Base-by-base conservation (phyloP, 1,139 yeast genomes). In the Yamadazyma atmosphaerica region DNA sequence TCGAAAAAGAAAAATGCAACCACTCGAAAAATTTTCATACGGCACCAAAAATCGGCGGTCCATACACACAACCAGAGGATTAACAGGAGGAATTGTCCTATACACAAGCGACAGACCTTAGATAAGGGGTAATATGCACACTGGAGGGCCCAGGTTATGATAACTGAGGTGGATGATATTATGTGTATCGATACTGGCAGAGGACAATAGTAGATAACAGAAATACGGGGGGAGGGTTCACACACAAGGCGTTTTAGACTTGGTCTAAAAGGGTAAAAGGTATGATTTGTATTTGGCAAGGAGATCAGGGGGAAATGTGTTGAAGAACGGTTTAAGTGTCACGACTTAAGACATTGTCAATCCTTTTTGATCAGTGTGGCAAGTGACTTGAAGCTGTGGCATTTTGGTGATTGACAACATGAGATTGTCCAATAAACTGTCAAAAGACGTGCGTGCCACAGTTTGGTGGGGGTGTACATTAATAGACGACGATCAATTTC, bases 1-100 rank as follows among this genome's bases (percentile, higher is more conserved):
- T 29, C 27, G 22, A 30, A 24, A 35, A 4, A 34, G 18, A 33
- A 29, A 29, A 28, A 22, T 22, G 25, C 16, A 22, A 34, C 31
- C 31, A 16, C 9, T 14, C 15, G 25, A 29, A 29, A 28, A 36
- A 33, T 19, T 17, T 33, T 28, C 39, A 36, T 36, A 36, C 39
- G 39, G 39, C 39, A 36, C 39, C 36, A 33, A 27, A 34, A 29
- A 13, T 27, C 21, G 16, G 25, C 7, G 9, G 10, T 10, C 7
- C 23, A 21, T 10, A 21, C 23, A 21, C 23, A 21, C 23, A 23
- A n/a, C 26, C 26, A 5, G 26, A n/a, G 5, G 5, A 23, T 23
- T 8, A 8, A 23, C 26, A 6, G 12, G 26, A 23, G n/a, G n/a
- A 23, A 6, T 9, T 6, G 22, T 6, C 22, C 6, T 19, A 19